phyloP scores from a whole-genome alignment of 192 early-diverging fungal genomes.

The Coemansia sp. region DNA sequence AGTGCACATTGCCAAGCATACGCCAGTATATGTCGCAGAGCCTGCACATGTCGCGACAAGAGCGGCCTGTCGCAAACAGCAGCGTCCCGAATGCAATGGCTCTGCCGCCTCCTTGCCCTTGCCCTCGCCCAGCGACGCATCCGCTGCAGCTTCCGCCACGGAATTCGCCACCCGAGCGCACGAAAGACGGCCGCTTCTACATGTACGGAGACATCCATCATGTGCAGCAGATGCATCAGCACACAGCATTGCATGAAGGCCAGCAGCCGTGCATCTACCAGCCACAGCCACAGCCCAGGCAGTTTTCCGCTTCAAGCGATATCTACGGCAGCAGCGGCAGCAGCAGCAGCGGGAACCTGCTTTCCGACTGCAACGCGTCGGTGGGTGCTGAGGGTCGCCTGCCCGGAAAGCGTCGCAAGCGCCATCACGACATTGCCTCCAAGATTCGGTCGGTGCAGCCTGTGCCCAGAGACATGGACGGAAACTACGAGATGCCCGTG shows the following conservation, averaged over 20 bases:
- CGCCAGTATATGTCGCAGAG: background rate
- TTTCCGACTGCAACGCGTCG: background rate
- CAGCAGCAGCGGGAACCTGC: background rate
- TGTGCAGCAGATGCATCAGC: background rate
- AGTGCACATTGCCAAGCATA: constrained; percentile 4
- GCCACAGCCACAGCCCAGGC: background rate
- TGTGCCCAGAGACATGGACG: constrained; percentile 57
- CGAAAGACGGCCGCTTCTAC: background rate
- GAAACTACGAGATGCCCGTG: constrained; percentile 73
- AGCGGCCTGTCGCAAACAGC: background rate
- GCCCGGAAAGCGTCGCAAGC: constrained; percentile 39
- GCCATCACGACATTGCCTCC: constrained; percentile 44
- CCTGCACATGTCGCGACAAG: background rate
- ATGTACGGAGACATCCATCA: background rate
- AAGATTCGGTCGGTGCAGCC: constrained; percentile 47
- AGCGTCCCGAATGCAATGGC: background rate
- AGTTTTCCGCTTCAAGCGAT: background rate
- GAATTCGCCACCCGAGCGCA: background rate
- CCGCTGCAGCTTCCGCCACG: background rate
- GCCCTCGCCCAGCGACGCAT: background rate
- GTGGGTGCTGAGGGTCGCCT: constrained; percentile 1
- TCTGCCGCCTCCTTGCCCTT: background rate
- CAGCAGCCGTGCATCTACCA: background rate
- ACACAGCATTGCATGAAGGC: background rate
- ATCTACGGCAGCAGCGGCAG: background rate